Evolutionary conservation across 306 rosid genomes (phyloP).

Genomic region (Gillenia trifoliata): DNA sequence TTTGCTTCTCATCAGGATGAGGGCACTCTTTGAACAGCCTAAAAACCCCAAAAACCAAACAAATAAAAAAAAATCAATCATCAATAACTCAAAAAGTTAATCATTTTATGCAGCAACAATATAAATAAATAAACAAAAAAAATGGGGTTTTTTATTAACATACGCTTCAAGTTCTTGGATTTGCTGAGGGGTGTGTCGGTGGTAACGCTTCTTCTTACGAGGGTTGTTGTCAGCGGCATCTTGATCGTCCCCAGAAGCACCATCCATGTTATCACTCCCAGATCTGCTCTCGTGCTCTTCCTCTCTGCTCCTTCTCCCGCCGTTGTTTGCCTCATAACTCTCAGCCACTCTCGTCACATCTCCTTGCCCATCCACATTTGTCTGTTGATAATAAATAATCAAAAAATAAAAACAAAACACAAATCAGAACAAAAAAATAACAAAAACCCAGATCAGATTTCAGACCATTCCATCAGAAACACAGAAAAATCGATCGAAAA

Average conservation of each 20-base stretch:
- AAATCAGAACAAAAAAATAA: background rate
- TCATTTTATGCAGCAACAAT: background rate
- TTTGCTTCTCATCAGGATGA: conserved; percentile 97
- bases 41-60: background rate
- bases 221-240: conserved; percentile 70
- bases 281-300: conserved; percentile 95
- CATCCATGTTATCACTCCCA: conserved; percentile 91
- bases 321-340: conserved; percentile 42
- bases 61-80: background rate
- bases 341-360: conserved; percentile 58
- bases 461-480: background rate
- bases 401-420: too few relatives aligned
- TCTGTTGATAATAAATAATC: conserved; percentile 32
- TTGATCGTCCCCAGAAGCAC: conserved; percentile 85
- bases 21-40: conserved; percentile 95
- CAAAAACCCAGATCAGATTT: conserved; percentile 1
- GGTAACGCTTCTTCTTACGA: conserved; percentile 78
- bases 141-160: background rate
- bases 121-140: too few relatives aligned
- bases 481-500: background rate
- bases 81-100: background rate
- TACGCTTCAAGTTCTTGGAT: conserved; percentile 98
- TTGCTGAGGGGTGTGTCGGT: conserved; percentile 98
- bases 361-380: conserved; percentile 68
- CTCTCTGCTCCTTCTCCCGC: conserved; percentile 69